Base-by-base conservation (phyloP, 495 filamentous ascomycete species). In the Trichoderma virens region DNA sequence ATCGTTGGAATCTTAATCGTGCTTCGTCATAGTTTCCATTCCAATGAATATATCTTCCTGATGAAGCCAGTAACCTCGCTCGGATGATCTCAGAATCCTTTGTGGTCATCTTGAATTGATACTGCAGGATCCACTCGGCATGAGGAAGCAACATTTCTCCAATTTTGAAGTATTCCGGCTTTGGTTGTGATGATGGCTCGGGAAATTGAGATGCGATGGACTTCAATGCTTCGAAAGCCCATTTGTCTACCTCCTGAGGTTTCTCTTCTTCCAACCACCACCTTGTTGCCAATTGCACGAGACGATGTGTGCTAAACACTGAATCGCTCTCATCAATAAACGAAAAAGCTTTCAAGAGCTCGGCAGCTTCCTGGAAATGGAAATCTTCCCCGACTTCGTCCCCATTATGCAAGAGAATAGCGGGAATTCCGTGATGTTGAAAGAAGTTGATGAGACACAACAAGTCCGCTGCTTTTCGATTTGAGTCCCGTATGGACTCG, bases 361-460 rank as follows among this genome's bases (percentile, higher is more conserved):
- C 39, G 11, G 9, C 30, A 20, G 31, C 27, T 27, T 59, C 43
- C 7, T 64, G 30, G 3, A 28, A n/a, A 20, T 32, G n/a, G 18
- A 64, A 38, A 11, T 25, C 18, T 76, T 66, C 2, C 76, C 67
- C 27, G 6, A 20, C 5, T 23, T 47, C 43, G 18, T 20, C 43
- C 18, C 20, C 43, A 20, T 47, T 18, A 7, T 23, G 43, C 43
- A 47, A 47, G 43, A 47, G 43, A 7, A 47, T 20, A n/a, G 18
- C 43, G 20, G 78, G 79, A 47, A 82, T 77, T n/a, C 69, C 69
- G 62, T 73, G 71, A 23, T 70, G 71, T 18, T 79, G 70, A 3
- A 81, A 41, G 64, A 73, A 76, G 8, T 73, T 68, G 61, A 80
- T 75, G 39, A 78, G 73, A 5, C 67, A 70, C 23, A 82, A 64